phyloP scores from a whole-genome alignment of 257 asterid species.

The Cruciata laevipes region DNA sequence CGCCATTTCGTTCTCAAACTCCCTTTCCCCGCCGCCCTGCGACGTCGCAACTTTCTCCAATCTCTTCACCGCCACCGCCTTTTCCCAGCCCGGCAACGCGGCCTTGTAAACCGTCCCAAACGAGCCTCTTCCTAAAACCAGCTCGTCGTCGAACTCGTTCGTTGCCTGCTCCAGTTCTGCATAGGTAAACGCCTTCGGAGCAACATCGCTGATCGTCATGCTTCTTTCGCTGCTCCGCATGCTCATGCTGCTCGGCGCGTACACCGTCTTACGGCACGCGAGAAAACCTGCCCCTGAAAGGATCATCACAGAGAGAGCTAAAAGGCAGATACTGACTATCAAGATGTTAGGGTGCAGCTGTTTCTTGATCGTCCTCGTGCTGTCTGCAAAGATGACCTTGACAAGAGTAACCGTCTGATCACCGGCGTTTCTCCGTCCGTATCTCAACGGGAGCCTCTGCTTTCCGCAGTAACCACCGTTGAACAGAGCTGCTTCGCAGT shows the following conservation, averaged over 20 bases:
- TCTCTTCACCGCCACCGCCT: constrained; percentile 40
- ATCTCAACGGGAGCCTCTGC: constrained; percentile 46
- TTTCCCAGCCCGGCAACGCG: constrained; percentile 8
- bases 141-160: constrained; percentile 6
- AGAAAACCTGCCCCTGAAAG: neutral
- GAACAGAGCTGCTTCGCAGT: constrained; percentile 40
- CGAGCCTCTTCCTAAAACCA: constrained; percentile 11
- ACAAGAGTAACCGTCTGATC: constrained; percentile 28
- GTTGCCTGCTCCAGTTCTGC: constrained; percentile 13
- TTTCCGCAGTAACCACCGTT: constrained; percentile 21
- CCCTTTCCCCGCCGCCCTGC: constrained; percentile 36
- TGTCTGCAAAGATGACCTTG: constrained; percentile 13
- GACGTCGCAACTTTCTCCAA: constrained; percentile 28
- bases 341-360: neutral
- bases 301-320: neutral
- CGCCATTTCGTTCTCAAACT: constrained; percentile 39
- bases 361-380: neutral
- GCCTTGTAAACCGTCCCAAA: constrained; percentile 15
- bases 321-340: neutral
- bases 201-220: neutral
- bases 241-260: neutral
- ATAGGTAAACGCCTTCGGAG: constrained; percentile 2
- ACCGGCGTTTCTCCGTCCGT: constrained; percentile 18
- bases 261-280: neutral
- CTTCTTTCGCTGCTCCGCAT: neutral